Percentiles rank a stretch among this genome's conserved stretches.
These are phyloP conservation scores for Erodium maritimum DNA, from an alignment of 345 rosid genomes.

Conservation along the genomic window DNA sequence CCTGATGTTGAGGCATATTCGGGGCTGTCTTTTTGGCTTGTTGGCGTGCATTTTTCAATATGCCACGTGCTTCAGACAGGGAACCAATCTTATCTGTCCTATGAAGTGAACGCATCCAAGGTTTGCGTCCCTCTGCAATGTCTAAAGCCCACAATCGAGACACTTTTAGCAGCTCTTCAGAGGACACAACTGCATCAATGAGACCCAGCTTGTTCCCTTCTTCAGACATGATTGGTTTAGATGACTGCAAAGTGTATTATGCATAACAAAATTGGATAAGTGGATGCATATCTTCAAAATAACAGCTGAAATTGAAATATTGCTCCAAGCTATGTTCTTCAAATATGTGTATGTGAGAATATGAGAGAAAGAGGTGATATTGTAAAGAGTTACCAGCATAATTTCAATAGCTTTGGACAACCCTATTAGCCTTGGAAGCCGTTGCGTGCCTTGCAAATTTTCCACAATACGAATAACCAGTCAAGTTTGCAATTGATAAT, in stretches of 20 bases:
- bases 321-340: background rate
- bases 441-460: slow-evolving; percentile 68
- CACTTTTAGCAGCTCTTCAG: slow-evolving; percentile 64
- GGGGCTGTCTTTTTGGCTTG: slow-evolving; percentile 69
- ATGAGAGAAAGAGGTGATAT: background rate
- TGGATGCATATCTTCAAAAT: background rate
- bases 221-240: slow-evolving; percentile 74
- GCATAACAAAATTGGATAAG: background rate
- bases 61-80: slow-evolving; percentile 62
- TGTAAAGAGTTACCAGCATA: slow-evolving; percentile 47
- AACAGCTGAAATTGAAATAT: background rate
- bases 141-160: slow-evolving; percentile 82
- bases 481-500: background rate
- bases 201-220: slow-evolving; percentile 84
- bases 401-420: slow-evolving; percentile 77
- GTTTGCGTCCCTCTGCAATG: slow-evolving; percentile 55
- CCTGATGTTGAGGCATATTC: slow-evolving; percentile 87
- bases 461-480: background rate
- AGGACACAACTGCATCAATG: slow-evolving; percentile 58
- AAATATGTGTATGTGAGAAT: background rate
- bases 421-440: slow-evolving; percentile 91
- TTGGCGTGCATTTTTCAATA: slow-evolving; percentile 45
- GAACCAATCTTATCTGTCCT: slow-evolving; percentile 82
- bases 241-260: slow-evolving; percentile 42
- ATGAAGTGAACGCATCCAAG: slow-evolving; percentile 75